phyloP scores from a whole-genome alignment of 2,329 filamentous ascomycete genomes.

The Clarireedia paspali region DNA sequence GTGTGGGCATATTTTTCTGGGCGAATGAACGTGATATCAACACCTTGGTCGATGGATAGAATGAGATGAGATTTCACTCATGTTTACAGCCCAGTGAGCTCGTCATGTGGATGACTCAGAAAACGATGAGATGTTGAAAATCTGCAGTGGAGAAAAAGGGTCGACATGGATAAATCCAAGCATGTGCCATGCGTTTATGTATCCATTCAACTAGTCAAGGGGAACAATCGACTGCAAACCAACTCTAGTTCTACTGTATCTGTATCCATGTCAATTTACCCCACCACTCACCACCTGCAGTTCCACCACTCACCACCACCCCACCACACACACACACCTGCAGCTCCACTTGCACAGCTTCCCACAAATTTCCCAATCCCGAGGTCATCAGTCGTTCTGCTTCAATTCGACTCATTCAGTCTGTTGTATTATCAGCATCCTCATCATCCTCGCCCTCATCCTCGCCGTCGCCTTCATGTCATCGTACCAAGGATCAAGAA shows the following conservation, averaged over 20 bases:
- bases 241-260: background rate
- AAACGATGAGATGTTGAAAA: background rate
- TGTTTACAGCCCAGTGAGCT: background rate
- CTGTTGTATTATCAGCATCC: too few species aligned
- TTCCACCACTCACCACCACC: too few species aligned
- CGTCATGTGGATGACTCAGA: background rate
- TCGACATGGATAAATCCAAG: background rate
- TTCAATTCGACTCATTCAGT: too few species aligned
- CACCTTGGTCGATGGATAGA: background rate
- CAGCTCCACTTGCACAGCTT: background rate
- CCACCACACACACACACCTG: too few species aligned
- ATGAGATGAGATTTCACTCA: background rate
- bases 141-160: background rate
- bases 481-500: background rate
- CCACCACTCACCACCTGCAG: too few species aligned
- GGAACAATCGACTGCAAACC: background rate
- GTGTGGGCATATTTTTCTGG: slow-evolving; percentile 1
- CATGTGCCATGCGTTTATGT: background rate
- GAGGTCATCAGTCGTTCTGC: too few species aligned
- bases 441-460: background rate
- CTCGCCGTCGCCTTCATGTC: background rate
- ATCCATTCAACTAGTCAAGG: background rate
- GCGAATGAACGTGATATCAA: background rate
- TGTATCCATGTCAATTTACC: too few species aligned
- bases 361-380: background rate